Percentiles rank a stretch among this genome's conserved stretches.
Evolutionary conservation across 2,329 filamentous ascomycete species (phyloP).

Genomic region (Fusarium sp.): DNA sequence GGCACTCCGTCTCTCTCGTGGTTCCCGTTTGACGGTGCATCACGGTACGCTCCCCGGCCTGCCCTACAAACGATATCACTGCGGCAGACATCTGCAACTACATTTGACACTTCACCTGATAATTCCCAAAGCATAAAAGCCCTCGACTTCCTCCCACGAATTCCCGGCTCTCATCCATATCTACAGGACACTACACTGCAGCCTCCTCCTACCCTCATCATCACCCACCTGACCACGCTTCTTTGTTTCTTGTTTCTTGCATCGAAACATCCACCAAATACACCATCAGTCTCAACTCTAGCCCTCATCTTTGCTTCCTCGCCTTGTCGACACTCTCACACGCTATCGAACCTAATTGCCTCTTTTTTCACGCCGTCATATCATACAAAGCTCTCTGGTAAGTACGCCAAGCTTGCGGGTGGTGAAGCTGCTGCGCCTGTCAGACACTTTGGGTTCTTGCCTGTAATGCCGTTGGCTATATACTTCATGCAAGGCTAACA

Average conservation of each 20-base stretch:
- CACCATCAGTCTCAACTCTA: not conserved
- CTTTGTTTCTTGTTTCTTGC: slow-evolving; percentile 5
- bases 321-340: slow-evolving; percentile 17
- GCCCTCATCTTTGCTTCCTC: slow-evolving; percentile 5
- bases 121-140: slow-evolving; percentile 38
- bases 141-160: slow-evolving; percentile 24
- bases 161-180: not conserved
- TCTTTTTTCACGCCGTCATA: not conserved
- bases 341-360: slow-evolving; percentile 6
- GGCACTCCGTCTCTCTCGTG: slow-evolving; percentile 34
- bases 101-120: slow-evolving; percentile 20
- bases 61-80: slow-evolving; percentile 42
- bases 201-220: slow-evolving; percentile 18
- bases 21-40: slow-evolving; percentile 35
- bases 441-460: slow-evolving; percentile 12
- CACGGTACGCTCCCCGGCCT: slow-evolving; percentile 21
- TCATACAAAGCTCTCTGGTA: slow-evolving; percentile 17
- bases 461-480: slow-evolving; percentile 21
- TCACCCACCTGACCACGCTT: slow-evolving; percentile 1
- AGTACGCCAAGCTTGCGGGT: slow-evolving; percentile 24
- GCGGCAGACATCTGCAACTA: slow-evolving; percentile 29
- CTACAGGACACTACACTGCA: slow-evolving; percentile 11
- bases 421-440: slow-evolving; percentile 23
- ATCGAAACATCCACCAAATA: slow-evolving; percentile 9
- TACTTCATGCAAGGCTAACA: slow-evolving; percentile 46